phyloP scores from a whole-genome alignment of 805 yeast species.

The Wickerhamomyces alni region DNA sequence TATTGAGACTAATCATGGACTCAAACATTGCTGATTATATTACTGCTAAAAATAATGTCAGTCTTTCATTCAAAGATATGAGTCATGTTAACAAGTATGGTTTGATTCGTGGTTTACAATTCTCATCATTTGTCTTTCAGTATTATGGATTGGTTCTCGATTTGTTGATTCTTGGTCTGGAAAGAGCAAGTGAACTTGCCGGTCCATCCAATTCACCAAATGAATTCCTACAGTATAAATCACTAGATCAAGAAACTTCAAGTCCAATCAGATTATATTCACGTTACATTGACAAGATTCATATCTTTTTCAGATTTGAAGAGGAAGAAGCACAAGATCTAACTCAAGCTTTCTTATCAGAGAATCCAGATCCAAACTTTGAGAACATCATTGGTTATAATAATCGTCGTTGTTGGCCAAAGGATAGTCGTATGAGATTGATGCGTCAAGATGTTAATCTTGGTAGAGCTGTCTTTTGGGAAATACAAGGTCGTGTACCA shows the following conservation, averaged over 20 bases:
- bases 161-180: constrained; percentile 74
- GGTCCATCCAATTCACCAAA: constrained; percentile 70
- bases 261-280: constrained; percentile 80
- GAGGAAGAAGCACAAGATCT: constrained; percentile 71
- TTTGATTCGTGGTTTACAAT: constrained; percentile 80
- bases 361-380: constrained; percentile 90
- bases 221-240: constrained; percentile 68
- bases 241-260: constrained; percentile 47
- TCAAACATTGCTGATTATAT: constrained; percentile 92
- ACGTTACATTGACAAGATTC: constrained; percentile 78
- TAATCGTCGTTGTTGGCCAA: constrained; percentile 91
- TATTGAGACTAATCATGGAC: constrained; percentile 76
- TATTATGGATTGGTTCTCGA: constrained; percentile 86
- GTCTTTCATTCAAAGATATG: constrained; percentile 88
- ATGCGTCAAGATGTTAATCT: constrained; percentile 88
- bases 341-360: constrained; percentile 68
- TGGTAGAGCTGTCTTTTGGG: constrained; percentile 93
- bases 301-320: constrained; percentile 70
- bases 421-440: constrained; percentile 84
- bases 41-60: constrained; percentile 83
- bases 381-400: constrained; percentile 82
- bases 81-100: constrained; percentile 88
- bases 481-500: constrained; percentile 75
- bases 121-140: constrained; percentile 84
- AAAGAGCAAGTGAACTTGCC: constrained; percentile 82